Conservation (phyloP, 768 basidiomycete species). For the Mycena galopus region DNA sequence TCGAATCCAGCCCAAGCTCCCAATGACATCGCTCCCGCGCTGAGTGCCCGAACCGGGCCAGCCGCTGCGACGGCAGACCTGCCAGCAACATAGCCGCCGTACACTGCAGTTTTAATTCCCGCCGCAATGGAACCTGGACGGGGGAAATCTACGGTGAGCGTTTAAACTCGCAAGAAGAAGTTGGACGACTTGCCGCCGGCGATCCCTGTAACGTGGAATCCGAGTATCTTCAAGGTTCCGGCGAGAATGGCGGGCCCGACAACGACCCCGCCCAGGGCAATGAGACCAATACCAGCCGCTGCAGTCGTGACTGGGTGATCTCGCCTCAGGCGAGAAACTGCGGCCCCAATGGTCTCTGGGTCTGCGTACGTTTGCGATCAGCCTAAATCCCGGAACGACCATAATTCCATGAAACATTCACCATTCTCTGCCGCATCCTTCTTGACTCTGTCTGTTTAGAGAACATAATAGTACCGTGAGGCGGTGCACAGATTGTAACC, state of each 20-base stretch:
- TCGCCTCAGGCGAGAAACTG: not conserved
- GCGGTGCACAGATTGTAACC: not conserved
- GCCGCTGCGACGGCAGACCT: not conserved
- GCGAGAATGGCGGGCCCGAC: conserved; percentile 3
- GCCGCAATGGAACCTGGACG: not conserved
- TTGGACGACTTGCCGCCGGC: not conserved
- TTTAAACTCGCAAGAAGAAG: not conserved
- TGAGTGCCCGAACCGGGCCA: not conserved
- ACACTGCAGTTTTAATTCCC: not conserved
- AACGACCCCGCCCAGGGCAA: not conserved
- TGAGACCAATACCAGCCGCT: not conserved
- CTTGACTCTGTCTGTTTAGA: not conserved
- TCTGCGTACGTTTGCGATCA: not conserved
- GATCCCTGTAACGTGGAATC: not conserved
- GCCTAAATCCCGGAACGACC: not conserved
- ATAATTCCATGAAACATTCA: not conserved
- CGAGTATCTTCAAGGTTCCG: not conserved
- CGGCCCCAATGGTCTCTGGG: not conserved
- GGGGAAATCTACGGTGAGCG: not conserved
- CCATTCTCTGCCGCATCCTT: not conserved
- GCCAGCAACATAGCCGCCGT: not conserved
- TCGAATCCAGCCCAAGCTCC: not conserved
- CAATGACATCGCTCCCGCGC: not conserved
- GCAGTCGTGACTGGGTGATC: not conserved
- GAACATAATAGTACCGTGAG: not conserved